phyloP scores from a whole-genome alignment of 2,329 filamentous ascomycete genomes.

The Sporothrix humicola region DNA sequence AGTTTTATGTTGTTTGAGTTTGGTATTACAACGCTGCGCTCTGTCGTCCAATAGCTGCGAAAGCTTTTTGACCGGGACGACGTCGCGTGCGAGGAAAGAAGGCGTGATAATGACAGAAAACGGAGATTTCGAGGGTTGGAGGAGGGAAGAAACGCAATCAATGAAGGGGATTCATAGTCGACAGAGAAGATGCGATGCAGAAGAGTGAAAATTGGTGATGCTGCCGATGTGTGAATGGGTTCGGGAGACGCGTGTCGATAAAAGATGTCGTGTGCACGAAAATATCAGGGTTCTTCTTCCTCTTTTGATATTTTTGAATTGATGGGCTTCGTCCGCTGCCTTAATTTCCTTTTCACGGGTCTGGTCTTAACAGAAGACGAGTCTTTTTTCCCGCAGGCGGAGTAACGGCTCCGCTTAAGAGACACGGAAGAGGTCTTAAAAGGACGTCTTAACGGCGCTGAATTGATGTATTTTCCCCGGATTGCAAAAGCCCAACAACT shows the following conservation, averaged over 20 bases:
- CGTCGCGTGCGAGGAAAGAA: constrained; percentile 35
- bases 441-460: constrained; percentile 21
- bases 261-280: constrained; percentile 15
- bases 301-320: neutral
- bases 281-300: neutral
- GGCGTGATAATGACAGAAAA: neutral
- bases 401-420: constrained; percentile 23
- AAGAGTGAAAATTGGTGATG: neutral
- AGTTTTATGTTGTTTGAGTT: neutral
- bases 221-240: neutral
- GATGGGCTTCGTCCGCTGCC: neutral
- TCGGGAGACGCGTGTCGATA: neutral
- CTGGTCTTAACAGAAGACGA: constrained; percentile 8
- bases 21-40: constrained; percentile 26
- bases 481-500: neutral
- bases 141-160: constrained; percentile 38
- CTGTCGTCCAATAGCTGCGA: constrained; percentile 30
- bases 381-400: constrained; percentile 26
- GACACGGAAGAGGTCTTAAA: constrained; percentile 24
- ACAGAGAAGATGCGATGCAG: constrained; percentile 26
- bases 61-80: constrained; percentile 30
- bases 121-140: neutral
- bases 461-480: constrained; percentile 22
- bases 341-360: constrained; percentile 16
- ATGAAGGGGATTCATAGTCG: constrained; percentile 46